These are phyloP conservation scores for Melastoma candidum DNA, from an alignment of 441 rosid species.

Conservation along the genomic window DNA sequence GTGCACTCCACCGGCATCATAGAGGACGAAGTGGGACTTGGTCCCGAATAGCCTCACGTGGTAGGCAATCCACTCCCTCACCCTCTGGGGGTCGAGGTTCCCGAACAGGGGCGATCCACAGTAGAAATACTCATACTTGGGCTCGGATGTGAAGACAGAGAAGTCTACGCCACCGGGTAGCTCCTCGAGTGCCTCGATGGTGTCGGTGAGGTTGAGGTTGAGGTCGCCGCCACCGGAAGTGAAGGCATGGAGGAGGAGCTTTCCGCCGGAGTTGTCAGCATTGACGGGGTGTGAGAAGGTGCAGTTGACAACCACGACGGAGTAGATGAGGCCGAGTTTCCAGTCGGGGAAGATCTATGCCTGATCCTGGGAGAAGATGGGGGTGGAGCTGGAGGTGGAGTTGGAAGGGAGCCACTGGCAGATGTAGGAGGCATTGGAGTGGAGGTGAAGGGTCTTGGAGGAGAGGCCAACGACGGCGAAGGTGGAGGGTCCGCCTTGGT, in stretches of 20 bases:
- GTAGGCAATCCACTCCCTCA: conserved; percentile 83
- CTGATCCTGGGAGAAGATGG: conserved; percentile 14
- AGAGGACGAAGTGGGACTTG: conserved; percentile 67
- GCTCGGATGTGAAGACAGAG: conserved; percentile 25
- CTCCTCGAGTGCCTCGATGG: conserved; percentile 42
- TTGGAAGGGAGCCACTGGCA: conserved; percentile 58
- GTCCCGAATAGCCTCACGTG: conserved; percentile 63
- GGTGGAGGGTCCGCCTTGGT: conserved; percentile 58
- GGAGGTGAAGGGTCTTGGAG: conserved; percentile 76
- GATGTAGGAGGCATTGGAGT: conserved; percentile 46
- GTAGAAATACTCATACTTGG: conserved; percentile 69
- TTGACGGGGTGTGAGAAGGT: conserved; percentile 49
- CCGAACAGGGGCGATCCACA: conserved; percentile 84
- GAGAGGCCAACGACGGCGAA: conserved; percentile 66
- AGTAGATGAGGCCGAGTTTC: conserved; percentile 88
- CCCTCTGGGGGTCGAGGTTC: conserved; percentile 54
- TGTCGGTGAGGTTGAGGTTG: conserved; percentile 40
- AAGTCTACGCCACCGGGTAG: conserved; percentile 30
- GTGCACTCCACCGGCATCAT: conserved; percentile 83
- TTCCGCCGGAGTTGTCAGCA: conserved; percentile 56
- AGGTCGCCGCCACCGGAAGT: conserved; percentile 50
- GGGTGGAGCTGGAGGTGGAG: conserved; percentile 15
- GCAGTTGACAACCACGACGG: conserved; percentile 71
- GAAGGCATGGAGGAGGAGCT: conserved; percentile 49
- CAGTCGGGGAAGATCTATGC: conserved; percentile 71